Evolutionary conservation across 257 asterid genomes (phyloP), one percentile per base, ranked within the genome.

Genomic region (Petrea volubilis): DNA sequence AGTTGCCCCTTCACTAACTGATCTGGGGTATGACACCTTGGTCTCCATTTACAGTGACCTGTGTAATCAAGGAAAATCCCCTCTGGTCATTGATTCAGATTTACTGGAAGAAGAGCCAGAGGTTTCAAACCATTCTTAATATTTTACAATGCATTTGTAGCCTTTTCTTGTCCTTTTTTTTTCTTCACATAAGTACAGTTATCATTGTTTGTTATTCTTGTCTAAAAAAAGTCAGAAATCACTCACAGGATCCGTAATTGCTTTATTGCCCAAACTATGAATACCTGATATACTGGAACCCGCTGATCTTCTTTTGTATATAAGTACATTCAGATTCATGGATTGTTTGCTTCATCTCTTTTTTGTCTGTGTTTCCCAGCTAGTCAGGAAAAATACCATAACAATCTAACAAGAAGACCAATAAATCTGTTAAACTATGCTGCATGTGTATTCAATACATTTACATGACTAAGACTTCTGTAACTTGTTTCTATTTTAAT

Each of bases 41-140:
- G 88, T 86, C 68, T 81, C 93, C 63, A 68, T 90, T 70, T 88
- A 86, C 86, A 77, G 81, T 69, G 84, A 87, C 71, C 83, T 87
- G 43, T 75, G 82, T 71, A 82, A 74, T 81, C 74, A 49, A 64
- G 95, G 96, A 77, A 76, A 80, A 41, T 73, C 82, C 49, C 93
- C 91, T 18, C 82, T 88, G 12, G 80, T 90, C 60, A 79, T 90
- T 68, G 96, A 90, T 74, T 86, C 90, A 53, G 89, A 84, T 64
- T 80, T 84, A 34, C 83, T 90, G 70, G 84, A 82, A 73, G 81
- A 78, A 72, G 80, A 83, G 79, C 93, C 96, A 9, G 84, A 90
- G 96, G 96, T 87, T 79, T 60, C 23, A 23, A 64, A 43, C 60
- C 58, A 23, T 46, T 63, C 72, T 74, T 44, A 17, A 53, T 47